phyloP scores from a whole-genome alignment of 2,329 filamentous ascomycete genomes.

The Zasmidium cellare region DNA sequence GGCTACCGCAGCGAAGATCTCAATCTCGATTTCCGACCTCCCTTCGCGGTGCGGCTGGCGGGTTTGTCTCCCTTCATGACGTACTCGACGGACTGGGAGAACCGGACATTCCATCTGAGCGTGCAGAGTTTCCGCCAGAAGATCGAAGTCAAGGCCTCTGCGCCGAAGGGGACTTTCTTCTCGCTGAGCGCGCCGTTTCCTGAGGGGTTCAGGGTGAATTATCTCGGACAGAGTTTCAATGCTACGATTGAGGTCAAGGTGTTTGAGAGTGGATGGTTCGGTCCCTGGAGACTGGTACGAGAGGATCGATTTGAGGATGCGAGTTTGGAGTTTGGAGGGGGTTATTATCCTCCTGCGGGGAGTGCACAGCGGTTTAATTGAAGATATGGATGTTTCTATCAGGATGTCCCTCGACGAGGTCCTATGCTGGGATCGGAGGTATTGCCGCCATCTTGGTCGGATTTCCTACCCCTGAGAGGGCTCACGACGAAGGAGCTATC shows the following conservation, averaged over 20 bases:
- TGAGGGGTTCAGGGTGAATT: constrained; percentile 47
- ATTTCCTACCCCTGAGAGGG: constrained; percentile 6
- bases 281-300: constrained; percentile 42
- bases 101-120: constrained; percentile 39
- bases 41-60: constrained; percentile 42
- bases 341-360: constrained; percentile 46
- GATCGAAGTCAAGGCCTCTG: constrained; percentile 42
- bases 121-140: constrained; percentile 43
- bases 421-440: not conserved
- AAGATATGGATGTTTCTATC: constrained; percentile 8
- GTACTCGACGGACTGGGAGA: constrained; percentile 42
- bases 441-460: not conserved
- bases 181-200: constrained; percentile 47
- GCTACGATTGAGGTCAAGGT: constrained; percentile 46
- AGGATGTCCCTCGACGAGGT: not conserved
- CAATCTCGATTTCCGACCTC: constrained; percentile 46
- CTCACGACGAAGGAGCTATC: constrained; percentile 16
- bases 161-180: constrained; percentile 47
- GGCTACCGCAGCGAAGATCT: constrained; percentile 44
- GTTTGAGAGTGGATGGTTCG: constrained; percentile 40
- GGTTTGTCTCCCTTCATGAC: constrained; percentile 45
- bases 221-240: constrained; percentile 49
- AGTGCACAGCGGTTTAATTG: constrained; percentile 38
- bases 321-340: constrained; percentile 52
- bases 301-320: constrained; percentile 44